Percentiles rank a stretch among this genome's conserved stretches.
Conservation (phyloP, 73 alveolate genomes). For the Tetrahymena elliotti region DNA sequence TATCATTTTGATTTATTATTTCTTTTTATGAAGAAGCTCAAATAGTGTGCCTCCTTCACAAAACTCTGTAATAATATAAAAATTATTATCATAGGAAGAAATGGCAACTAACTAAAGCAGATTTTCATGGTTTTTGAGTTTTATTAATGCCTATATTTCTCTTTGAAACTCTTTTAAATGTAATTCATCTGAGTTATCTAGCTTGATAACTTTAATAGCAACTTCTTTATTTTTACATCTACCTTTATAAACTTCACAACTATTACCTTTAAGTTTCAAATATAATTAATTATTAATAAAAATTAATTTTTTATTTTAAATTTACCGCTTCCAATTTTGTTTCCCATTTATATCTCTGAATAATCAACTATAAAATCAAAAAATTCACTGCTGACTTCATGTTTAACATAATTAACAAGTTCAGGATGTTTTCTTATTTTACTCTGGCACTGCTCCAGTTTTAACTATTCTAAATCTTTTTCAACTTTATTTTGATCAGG, state of each 20-base stretch:
- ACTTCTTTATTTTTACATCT: slow-evolving; percentile 84
- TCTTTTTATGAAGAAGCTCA: slow-evolving; percentile 79
- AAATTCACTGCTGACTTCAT: background rate
- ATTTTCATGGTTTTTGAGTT: slow-evolving; percentile 73
- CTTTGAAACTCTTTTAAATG: slow-evolving; percentile 79
- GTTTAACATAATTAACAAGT: background rate
- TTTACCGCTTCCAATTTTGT: slow-evolving; percentile 21
- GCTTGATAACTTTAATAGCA: slow-evolving; percentile 83
- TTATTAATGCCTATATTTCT: slow-evolving; percentile 73
- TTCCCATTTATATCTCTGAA: background rate
- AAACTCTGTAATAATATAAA: slow-evolving; percentile 88
- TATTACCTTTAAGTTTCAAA: slow-evolving; percentile 2
- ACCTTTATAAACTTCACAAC: slow-evolving; percentile 85
- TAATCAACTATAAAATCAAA: slow-evolving; percentile 12
- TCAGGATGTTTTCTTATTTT: background rate
- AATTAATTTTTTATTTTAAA: background rate
- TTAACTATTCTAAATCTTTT: background rate
- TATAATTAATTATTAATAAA: no score
- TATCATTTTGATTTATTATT: slow-evolving; percentile 44
- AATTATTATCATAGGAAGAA: slow-evolving; percentile 24
- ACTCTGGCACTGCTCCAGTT: background rate
- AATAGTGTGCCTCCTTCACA: slow-evolving; percentile 92
- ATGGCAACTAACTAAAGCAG: slow-evolving; percentile 85
- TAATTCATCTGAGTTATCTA: slow-evolving; percentile 45
- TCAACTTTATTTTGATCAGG: background rate